phyloP scores from a whole-genome alignment of 2,329 filamentous ascomycete genomes.

The Albifimbria verrucaria region DNA sequence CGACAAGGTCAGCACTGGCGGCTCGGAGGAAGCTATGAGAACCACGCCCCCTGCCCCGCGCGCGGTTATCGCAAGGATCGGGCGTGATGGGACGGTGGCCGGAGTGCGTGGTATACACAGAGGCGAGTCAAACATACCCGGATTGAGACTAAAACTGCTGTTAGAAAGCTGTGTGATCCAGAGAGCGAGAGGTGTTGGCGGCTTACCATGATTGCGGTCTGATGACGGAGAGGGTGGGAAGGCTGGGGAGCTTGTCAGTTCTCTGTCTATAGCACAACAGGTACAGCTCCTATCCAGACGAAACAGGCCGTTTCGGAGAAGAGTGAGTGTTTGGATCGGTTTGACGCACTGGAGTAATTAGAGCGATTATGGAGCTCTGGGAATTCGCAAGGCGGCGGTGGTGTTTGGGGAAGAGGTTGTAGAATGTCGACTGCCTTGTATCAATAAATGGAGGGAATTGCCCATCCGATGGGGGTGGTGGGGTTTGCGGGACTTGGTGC shows the following conservation, averaged over 20 bases:
- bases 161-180: slow-evolving; percentile 12
- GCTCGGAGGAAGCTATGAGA: neutral
- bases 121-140: slow-evolving; percentile 50
- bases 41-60: slow-evolving; percentile 12
- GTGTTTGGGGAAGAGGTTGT: neutral
- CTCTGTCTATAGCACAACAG: slow-evolving; percentile 3
- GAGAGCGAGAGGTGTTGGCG: slow-evolving; percentile 11
- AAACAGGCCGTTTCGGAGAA: too few species aligned
- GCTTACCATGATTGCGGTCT: slow-evolving; percentile 40
- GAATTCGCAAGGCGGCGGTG: neutral
- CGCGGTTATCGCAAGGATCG: neutral
- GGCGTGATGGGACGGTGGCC: neutral
- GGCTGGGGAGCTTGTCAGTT: slow-evolving; percentile 23
- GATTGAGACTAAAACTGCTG: slow-evolving; percentile 57
- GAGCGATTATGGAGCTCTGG: neutral
- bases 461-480: neutral
- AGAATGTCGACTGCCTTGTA: too few species aligned
- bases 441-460: too few species aligned
- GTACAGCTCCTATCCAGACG: too few species aligned
- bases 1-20: slow-evolving; percentile 18
- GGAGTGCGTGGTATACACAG: slow-evolving; percentile 8
- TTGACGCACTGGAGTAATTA: neutral
- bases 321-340: neutral
- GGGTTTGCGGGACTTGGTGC: neutral
- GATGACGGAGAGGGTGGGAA: slow-evolving; percentile 20